Percentiles rank a stretch among this genome's conserved stretches.
These are phyloP conservation scores for Leishmania major DNA, from an alignment of 208 protist genomes.

Conservation along the genomic window DNA sequence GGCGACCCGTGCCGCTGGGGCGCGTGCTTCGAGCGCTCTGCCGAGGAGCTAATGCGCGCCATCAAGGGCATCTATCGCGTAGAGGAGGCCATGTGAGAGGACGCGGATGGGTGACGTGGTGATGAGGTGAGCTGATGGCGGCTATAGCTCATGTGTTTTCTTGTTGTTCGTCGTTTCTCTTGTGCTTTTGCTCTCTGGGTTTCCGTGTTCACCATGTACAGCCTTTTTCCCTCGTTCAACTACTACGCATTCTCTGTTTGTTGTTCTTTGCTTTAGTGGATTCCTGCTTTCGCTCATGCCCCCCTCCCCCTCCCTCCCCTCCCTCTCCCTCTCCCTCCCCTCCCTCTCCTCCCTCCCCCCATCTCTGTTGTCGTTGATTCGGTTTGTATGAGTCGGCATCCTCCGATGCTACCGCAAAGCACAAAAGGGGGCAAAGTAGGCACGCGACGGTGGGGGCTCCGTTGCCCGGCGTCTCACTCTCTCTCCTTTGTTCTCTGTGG, in stretches of 20 bases:
- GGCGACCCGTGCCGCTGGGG: conserved; percentile 83
- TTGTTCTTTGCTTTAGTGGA: conserved; percentile 3
- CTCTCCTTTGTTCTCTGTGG: neutral
- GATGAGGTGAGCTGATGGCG: neutral
- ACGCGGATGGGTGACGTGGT: conserved; percentile 9
- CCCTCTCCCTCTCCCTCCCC: neutral
- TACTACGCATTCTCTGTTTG: conserved; percentile 30
- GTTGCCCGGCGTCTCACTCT: conserved; percentile 13
- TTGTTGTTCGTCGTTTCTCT: neutral
- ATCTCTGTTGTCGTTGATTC: conserved; percentile 1
- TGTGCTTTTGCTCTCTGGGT: conserved; percentile 3
- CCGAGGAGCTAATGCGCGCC: conserved; percentile 50
- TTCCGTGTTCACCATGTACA: neutral
- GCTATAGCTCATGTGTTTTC: neutral
- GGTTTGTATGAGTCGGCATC: neutral
- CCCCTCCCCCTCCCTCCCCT: neutral
- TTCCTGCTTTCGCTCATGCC: neutral
- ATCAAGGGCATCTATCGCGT: conserved; percentile 62
- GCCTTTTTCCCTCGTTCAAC: neutral
- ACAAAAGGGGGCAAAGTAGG: neutral
- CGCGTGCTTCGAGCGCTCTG: conserved; percentile 50
- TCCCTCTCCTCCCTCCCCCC: neutral
- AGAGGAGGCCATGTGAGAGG: conserved; percentile 39
- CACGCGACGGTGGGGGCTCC: neutral
- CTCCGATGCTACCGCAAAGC: too few species aligned